A percentile compares a stretch with the other conserved stretches of the same genome.
Conservation (phyloP, 495 filamentous ascomycete species). For the Glarea lozoyensis region DNA sequence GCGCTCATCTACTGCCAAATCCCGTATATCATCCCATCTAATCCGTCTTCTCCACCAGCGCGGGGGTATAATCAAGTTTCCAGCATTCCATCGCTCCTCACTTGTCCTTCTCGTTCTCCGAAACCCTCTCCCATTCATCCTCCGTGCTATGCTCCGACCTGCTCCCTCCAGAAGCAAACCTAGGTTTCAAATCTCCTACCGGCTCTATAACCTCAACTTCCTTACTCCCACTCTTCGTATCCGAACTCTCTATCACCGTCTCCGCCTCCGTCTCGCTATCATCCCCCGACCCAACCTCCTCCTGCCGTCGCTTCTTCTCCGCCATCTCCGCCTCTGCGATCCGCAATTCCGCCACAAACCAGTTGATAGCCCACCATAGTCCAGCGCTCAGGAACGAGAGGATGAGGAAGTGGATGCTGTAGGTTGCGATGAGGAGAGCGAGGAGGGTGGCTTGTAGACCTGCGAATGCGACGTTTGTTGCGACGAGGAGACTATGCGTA, state of each 20-base stretch:
- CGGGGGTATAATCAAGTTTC: constrained; percentile 10
- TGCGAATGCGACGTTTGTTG: constrained; percentile 85
- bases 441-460: constrained; percentile 73
- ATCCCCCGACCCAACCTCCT: constrained; percentile 11
- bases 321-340: constrained; percentile 55
- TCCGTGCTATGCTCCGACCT: constrained; percentile 41
- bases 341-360: constrained; percentile 81
- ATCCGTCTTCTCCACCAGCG: neutral
- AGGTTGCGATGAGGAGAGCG: constrained; percentile 67
- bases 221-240: constrained; percentile 8
- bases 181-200: constrained; percentile 9
- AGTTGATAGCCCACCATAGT: constrained; percentile 91
- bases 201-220: constrained; percentile 14
- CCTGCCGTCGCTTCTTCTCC: constrained; percentile 37
- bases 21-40: neutral
- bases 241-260: constrained; percentile 17
- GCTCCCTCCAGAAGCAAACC: constrained; percentile 1
- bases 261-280: constrained; percentile 43
- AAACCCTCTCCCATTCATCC: constrained; percentile 52
- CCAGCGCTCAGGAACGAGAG: constrained; percentile 69
- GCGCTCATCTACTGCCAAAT: neutral
- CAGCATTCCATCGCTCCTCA: neutral
- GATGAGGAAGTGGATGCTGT: constrained; percentile 79
- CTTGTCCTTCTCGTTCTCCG: constrained; percentile 48
- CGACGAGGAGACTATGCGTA: constrained; percentile 77